Evolutionary conservation across 495 filamentous ascomycete species (phyloP).

Genomic region (Podospora pseudocomata): DNA sequence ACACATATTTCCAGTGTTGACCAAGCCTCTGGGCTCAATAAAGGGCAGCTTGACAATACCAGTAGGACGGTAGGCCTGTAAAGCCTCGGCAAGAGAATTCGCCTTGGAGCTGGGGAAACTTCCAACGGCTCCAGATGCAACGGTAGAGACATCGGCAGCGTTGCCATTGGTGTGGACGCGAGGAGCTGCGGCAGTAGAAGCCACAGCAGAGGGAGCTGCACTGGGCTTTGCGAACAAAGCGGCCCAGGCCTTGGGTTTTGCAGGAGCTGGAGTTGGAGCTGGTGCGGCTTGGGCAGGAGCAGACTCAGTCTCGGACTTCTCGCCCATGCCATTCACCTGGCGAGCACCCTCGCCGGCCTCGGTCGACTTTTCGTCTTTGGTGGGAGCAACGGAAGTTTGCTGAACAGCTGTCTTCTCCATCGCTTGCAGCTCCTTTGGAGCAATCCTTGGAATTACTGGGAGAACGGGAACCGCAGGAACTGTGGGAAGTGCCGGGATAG

Average conservation of each 20-base stretch:
- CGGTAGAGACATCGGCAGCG: slow-evolving; percentile 18
- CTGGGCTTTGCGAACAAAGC: slow-evolving; percentile 62
- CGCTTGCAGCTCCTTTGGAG: slow-evolving; percentile 38
- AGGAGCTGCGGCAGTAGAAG: slow-evolving; percentile 25
- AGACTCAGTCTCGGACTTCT: slow-evolving; percentile 18
- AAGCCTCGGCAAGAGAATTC: slow-evolving; percentile 66
- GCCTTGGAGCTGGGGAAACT: slow-evolving; percentile 53
- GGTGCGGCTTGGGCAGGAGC: slow-evolving; percentile 35
- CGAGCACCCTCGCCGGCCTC: slow-evolving; percentile 24
- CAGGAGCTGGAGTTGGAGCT: slow-evolving; percentile 24
- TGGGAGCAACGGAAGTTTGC: slow-evolving; percentile 22
- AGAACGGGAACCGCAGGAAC: slow-evolving; percentile 66
- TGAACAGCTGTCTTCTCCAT: slow-evolving; percentile 32
- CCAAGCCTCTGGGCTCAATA: slow-evolving; percentile 87
- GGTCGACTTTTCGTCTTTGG: slow-evolving; percentile 33
- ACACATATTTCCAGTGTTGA: slow-evolving; percentile 98
- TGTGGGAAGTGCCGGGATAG: slow-evolving; percentile 62
- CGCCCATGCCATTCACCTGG: slow-evolving; percentile 20
- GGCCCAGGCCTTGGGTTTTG: slow-evolving; percentile 71
- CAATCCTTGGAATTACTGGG: slow-evolving; percentile 60
- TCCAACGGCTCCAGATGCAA: slow-evolving; percentile 24
- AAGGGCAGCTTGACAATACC: slow-evolving; percentile 68
- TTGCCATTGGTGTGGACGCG: slow-evolving; percentile 27
- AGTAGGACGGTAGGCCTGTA: slow-evolving; percentile 61
- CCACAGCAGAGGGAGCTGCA: slow-evolving; percentile 28